phyloP scores from a whole-genome alignment of 768 basidiomycete genomes.

The Amanita pseudoporphyria region DNA sequence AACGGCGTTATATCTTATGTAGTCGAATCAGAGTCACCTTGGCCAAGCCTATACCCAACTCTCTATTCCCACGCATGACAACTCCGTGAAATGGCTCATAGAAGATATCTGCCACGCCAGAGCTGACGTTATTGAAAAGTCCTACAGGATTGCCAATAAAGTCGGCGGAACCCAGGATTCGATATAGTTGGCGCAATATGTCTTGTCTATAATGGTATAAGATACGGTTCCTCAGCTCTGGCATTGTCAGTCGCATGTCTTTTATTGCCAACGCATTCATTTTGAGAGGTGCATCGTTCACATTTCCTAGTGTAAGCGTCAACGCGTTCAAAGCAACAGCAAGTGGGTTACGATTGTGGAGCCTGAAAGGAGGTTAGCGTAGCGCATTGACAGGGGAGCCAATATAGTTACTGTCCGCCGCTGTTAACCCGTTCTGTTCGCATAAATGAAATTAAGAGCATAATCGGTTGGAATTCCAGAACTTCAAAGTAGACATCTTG shows the following conservation, averaged over 20 bases:
- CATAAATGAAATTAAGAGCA: constrained; percentile 92
- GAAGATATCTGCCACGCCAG: constrained; percentile 96
- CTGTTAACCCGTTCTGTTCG: constrained; percentile 89
- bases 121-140: constrained; percentile 96
- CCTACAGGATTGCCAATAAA: constrained; percentile 96
- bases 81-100: constrained; percentile 97
- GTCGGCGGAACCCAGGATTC: constrained; percentile 96
- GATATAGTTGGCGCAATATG: constrained; percentile 86
- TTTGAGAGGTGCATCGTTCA: constrained; percentile 91
- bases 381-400: constrained; percentile 15
- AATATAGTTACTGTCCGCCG: constrained; percentile 67
- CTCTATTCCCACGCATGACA: constrained; percentile 92
- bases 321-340: constrained; percentile 91
- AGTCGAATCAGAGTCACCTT: constrained; percentile 43
- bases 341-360: constrained; percentile 80
- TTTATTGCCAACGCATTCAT: constrained; percentile 92
- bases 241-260: constrained; percentile 82
- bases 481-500: constrained; percentile 93
- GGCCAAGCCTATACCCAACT: constrained; percentile 89
- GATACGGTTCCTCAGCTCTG: constrained; percentile 79
- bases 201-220: constrained; percentile 92
- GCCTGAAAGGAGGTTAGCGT: constrained; percentile 26
- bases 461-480: constrained; percentile 89
- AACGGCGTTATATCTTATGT: background rate
- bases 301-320: constrained; percentile 94